These are phyloP conservation scores for Lactarius evosmus DNA, from an alignment of 768 basidiomycete species.

Conservation along the genomic window DNA sequence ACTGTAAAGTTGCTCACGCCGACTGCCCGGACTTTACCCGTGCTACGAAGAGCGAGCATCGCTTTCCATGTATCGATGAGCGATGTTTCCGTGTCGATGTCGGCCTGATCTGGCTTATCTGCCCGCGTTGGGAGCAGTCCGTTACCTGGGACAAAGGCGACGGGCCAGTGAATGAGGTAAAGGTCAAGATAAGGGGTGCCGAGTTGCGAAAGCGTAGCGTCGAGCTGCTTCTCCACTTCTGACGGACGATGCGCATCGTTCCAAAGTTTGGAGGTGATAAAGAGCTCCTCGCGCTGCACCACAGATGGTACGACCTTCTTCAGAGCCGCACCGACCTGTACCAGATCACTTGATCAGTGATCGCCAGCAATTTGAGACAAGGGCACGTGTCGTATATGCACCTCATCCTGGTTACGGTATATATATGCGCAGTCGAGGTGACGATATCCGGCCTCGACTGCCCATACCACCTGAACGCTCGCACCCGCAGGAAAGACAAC, in stretches of 20 bases:
- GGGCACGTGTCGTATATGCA: constrained; percentile 20
- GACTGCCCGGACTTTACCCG: constrained; percentile 65
- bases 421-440: constrained; percentile 84
- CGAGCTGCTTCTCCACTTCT: constrained; percentile 67
- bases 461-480: constrained; percentile 59
- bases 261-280: constrained; percentile 83
- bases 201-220: constrained; percentile 70
- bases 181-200: constrained; percentile 77
- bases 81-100: constrained; percentile 54
- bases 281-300: constrained; percentile 76
- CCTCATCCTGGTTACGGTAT: constrained; percentile 76
- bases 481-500: neutral
- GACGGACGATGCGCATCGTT: constrained; percentile 67
- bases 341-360: neutral
- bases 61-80: constrained; percentile 85
- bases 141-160: constrained; percentile 56
- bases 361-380: neutral
- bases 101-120: constrained; percentile 43
- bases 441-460: constrained; percentile 72
- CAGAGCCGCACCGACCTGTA: constrained; percentile 59
- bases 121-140: constrained; percentile 53
- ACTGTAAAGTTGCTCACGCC: constrained; percentile 84
- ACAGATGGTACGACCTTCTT: constrained; percentile 75
- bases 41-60: constrained; percentile 64
- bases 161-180: constrained; percentile 81